Evolutionary conservation across 179 eudicot species (phyloP).

Genomic region (Beta corolliflora): DNA sequence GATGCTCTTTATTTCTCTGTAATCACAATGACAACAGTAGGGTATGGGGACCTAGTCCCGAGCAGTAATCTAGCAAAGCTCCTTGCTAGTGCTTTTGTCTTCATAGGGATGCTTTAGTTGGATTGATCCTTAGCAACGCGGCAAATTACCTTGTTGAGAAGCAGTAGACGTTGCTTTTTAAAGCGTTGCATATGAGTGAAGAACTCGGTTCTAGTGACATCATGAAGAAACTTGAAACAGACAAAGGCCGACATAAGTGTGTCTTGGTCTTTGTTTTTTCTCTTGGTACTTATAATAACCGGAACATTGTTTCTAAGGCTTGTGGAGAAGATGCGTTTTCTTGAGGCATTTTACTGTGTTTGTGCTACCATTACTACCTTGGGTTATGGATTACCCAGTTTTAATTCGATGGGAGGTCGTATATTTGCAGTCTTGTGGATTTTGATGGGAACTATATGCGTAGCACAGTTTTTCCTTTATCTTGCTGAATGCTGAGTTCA

Average conservation of each 20-base stretch:
- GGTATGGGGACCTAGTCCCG: slow-evolving; percentile 85
- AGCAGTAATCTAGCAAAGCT: slow-evolving; percentile 47
- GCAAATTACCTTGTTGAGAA: slow-evolving; percentile 71
- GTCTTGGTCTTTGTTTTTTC: slow-evolving; percentile 30
- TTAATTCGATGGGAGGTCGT: slow-evolving; percentile 64
- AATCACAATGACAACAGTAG: slow-evolving; percentile 83
- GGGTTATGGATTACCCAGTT: slow-evolving; percentile 78
- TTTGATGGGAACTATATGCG: slow-evolving; percentile 56
- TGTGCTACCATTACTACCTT: slow-evolving; percentile 74
- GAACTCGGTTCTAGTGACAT: slow-evolving; percentile 35
- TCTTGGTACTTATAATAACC: slow-evolving; percentile 40
- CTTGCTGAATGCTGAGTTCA: slow-evolving; percentile 50
- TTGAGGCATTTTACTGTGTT: slow-evolving; percentile 83
- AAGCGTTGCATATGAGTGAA: slow-evolving; percentile 41
- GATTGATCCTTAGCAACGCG: slow-evolving; percentile 62
- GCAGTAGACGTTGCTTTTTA: slow-evolving; percentile 51
- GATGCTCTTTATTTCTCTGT: slow-evolving; percentile 75
- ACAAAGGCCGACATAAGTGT: slow-evolving; percentile 50
- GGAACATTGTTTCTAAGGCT: slow-evolving; percentile 50
- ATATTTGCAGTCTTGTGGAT: slow-evolving; percentile 74
- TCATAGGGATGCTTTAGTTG: slow-evolving; percentile 62
- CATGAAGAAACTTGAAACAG: slow-evolving; percentile 50
- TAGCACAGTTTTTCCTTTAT: slow-evolving; percentile 61
- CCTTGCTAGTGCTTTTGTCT: slow-evolving; percentile 66
- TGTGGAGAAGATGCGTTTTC: slow-evolving; percentile 45